These are phyloP conservation scores for Epichloe bromicola DNA, from an alignment of 2,329 filamentous ascomycete species.

Conservation along the genomic window DNA sequence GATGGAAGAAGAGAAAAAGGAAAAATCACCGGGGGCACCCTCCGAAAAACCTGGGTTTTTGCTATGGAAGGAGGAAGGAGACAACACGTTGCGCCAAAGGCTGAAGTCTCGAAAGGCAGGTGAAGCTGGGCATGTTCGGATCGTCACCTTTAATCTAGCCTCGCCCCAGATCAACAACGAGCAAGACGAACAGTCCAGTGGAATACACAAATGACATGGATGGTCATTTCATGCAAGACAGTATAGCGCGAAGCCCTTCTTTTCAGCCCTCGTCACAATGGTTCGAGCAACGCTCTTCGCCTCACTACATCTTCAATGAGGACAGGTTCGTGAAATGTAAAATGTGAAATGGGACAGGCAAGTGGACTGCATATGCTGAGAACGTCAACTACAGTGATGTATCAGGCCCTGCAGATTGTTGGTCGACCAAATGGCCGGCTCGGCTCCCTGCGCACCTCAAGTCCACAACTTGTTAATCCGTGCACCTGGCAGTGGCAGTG, in stretches of 20 bases:
- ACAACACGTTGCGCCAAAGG: not conserved
- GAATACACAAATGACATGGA: not conserved
- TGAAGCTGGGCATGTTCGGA: not conserved
- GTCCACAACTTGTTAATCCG: no score
- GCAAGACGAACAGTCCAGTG: not conserved
- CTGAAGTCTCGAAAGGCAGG: not conserved
- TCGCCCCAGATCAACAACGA: not conserved
- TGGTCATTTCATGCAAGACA: no score
- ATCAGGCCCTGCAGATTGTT: no score
- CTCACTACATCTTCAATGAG: not conserved
- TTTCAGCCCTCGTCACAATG: not conserved
- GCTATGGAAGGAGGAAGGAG: constrained; percentile 1
- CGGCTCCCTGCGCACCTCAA: no score
- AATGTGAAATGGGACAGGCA: no score
- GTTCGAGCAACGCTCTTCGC: no score
- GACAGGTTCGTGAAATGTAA: no score
- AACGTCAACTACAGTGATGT: no score
- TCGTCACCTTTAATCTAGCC: not conserved
- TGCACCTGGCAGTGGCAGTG: no score
- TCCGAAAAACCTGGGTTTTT: not conserved
- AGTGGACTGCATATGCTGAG: no score
- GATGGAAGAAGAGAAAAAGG: not conserved
- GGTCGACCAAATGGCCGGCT: no score
- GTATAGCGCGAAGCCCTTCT: no score
- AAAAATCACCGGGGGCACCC: not conserved